Evolutionary conservation across 192 early-diverging fungal genomes (phyloP), one percentile per base, ranked within the genome.

Genomic region (Pilobolus umbonatus): DNA sequence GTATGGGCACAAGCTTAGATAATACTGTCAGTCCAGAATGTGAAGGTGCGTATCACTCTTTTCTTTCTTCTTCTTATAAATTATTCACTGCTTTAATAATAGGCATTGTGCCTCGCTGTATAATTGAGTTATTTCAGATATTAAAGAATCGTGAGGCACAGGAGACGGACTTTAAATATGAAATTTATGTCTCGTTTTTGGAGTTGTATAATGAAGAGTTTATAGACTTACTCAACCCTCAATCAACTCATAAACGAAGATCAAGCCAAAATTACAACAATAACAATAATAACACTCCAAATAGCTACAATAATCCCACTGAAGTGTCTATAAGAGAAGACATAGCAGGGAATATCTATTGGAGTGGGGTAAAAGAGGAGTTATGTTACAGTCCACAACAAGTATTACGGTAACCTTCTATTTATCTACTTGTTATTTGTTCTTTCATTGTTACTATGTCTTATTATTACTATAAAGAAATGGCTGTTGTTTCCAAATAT

Each of bases 201-300:
- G 95, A 98, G 67, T 75, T 96, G n/a, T 94, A 98, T 75, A 98
- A 98, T 67, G 96, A 98, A 66, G 96, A 98, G 53, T 76, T 96
- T 44, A 87, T 93, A 30, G 96, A 98, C 68, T 76, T 98, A 19
- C 76, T 96, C 26, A 64, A 65, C 15, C 44, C 53, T 42, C 59
- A 48, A 65, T 72, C 51, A 50, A 63, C 22, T 19, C 52, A 54
- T 17, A 64, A 62, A 67, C 50, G 61, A 60, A 60, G 74, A 17
- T 67, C 72, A 54, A n/a, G n/a, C n/a, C n/a, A n/a, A n/a, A n/a
- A n/a, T n/a, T n/a, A n/a, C n/a, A n/a, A n/a, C n/a, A n/a, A n/a
- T n/a, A n/a, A n/a, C n/a, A n/a, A n/a, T n/a, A n/a, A n/a, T n/a
- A n/a, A n/a, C n/a, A n/a, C n/a, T n/a, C n/a, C n/a, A n/a, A 28